Base-by-base conservation (phyloP, 2,329 filamentous ascomycete species). In the Pseudogymnoascus sp. region DNA sequence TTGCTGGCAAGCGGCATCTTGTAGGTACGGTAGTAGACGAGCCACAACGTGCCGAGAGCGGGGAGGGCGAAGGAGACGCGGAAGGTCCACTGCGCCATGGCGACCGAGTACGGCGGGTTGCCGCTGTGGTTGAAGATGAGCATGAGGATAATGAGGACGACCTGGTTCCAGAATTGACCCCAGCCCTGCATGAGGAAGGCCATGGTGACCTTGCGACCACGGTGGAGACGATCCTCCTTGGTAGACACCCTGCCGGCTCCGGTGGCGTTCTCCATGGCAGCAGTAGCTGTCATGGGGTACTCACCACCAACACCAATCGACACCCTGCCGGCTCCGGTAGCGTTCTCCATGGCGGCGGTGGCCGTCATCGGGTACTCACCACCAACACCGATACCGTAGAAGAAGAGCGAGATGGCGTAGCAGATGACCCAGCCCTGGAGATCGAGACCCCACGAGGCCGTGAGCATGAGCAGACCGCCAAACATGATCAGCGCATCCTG, bases 151-250 rank as follows among this genome's bases (percentile, higher is more conserved):
- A 97, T 96, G 65, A 97, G 83, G 62, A 96, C 77, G 68, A 89
- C 87, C 77, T 97, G 93, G 83, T 97, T 97, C 79, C 90, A 80
- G 74, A 96, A 90, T 75, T 97, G 93, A 67, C 93, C 93, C 93
- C 93, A 97, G 61, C 93, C 93, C 76, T 97, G 93, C 93, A 97
- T 97, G 76, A 97, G 76, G 79, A 97, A 97, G 63, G 93, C 92
- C 74, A 88, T 91, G 67, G 92, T 96, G 73, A 97, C 93, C 75
- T 96, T 96, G 71, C 93, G 90, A 66, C 93, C 93, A 76, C 93
- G 91, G 79, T 97, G 93, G 60, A 97, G 85, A 73, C 93, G 90
- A 74, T 97, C 93, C 60, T 96, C 91, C 65, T 87, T 88, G 63
- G 92, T 96, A n/a, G 93, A 97, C 60, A 96, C 78, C 74, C 88